Evolutionary conservation across 148 eudicot species (phyloP), one percentile per base, ranked within the genome.

Genomic region (Rheum nobile): DNA sequence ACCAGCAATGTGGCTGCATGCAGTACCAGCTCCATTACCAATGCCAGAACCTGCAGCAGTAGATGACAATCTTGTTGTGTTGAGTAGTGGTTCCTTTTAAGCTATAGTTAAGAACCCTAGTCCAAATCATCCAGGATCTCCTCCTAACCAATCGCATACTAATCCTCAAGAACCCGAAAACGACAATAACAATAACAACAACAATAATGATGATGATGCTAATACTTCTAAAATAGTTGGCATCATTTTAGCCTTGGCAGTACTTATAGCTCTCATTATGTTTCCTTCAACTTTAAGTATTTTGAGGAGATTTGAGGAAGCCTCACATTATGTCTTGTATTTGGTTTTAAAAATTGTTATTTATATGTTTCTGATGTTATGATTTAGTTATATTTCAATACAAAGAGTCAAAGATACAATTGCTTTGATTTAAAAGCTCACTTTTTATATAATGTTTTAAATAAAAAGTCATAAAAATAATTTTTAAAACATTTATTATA

Each of bases 71-170:
- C 21, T 32, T 26, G 39, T 68, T 71, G 75, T 72, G 11, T 80
- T 67, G 21, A 81, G 77, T 32, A 84, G 77, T 61, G 87, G 87
- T 46, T 44, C 81, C 37, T 81, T 81, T 72, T 77, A 84, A 32
- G 83, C 79, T 39, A 32, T 31, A 29, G 12, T 13, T 1, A 79
- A 34, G 55, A 57, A 72, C n/a, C 67, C 77, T 50, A 21, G 44
- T 38, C 72, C 75, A 31, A 32, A 31, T 61, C 6, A 14, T 65
- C 21, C 21, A 6, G 21, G 39, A 65, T 31, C 70, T 54, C 17
- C 61, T 75, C 43, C 76, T 52, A 50, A 19, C 32, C 67, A 77
- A 63, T 37, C 67, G 29, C 54, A 77, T 41, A 22, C 54, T 48
- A 72, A 75, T 13, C 63, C 61, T 11, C 54, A 78, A 32, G 67